Conservation (phyloP, 176 grass and related monocot genomes). For the Metroxylon sagu region DNA sequence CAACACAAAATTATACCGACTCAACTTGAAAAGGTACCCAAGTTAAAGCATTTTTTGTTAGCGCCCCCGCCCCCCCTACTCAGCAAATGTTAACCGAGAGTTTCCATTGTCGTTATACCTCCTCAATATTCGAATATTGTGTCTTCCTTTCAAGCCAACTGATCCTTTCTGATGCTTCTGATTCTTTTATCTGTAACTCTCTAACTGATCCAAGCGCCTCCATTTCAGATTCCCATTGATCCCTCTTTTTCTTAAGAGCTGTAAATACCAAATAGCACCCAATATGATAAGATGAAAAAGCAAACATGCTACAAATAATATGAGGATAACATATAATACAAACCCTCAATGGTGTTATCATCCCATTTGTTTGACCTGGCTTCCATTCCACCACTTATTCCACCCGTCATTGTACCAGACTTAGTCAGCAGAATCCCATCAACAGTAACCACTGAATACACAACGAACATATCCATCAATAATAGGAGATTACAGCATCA, state of each 20-base stretch:
- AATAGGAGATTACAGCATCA: slow-evolving; percentile 11
- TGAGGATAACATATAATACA: slow-evolving; percentile 4
- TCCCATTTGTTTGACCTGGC: slow-evolving; percentile 99
- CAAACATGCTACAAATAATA: slow-evolving; percentile 10
- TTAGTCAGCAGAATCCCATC: slow-evolving; percentile 98
- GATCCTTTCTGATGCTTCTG: slow-evolving; percentile 84
- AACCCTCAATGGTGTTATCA: slow-evolving; percentile 71
- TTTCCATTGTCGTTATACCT: slow-evolving; percentile 34
- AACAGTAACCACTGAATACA: slow-evolving; percentile 69
- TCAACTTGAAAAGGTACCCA: too few species aligned
- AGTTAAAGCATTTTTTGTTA: too few species aligned
- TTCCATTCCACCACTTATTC: slow-evolving; percentile 98
- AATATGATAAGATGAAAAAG: slow-evolving; percentile 2
- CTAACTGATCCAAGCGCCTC: slow-evolving; percentile 67
- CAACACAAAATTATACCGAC: too few species aligned
- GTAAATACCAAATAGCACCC: slow-evolving; percentile 29
- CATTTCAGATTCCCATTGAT: slow-evolving; percentile 66
- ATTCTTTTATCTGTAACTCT: slow-evolving; percentile 80
- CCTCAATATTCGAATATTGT: slow-evolving; percentile 81
- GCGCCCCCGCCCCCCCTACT: too few species aligned
- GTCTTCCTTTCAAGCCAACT: slow-evolving; percentile 83
- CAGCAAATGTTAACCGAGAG: background rate
- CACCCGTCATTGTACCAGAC: slow-evolving; percentile 96
- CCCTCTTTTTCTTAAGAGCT: slow-evolving; percentile 88
- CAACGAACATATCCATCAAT: slow-evolving; percentile 14